Conservation (phyloP, 495 filamentous ascomycete genomes). For the Evernia prunastri region DNA sequence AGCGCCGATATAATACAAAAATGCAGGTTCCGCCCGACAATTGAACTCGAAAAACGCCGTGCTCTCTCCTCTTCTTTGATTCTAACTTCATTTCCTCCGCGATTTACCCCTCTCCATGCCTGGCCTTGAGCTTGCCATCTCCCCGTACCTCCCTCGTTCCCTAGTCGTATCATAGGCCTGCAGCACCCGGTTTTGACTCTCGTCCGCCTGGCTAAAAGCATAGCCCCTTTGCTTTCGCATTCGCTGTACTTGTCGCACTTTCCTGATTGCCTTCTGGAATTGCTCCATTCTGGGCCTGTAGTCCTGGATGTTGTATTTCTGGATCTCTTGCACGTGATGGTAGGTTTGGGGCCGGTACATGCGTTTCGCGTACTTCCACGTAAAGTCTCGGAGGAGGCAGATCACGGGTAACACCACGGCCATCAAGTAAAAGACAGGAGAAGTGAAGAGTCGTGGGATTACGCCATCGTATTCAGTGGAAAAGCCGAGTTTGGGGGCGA, state of each 20-base stretch:
- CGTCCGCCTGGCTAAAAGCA: slow-evolving; percentile 95
- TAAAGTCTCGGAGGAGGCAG: slow-evolving; percentile 84
- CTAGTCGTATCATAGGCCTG: slow-evolving; percentile 96
- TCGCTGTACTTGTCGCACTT: slow-evolving; percentile 95
- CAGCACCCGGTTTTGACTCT: slow-evolving; percentile 85
- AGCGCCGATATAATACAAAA: slow-evolving; percentile 19
- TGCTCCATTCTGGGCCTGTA: slow-evolving; percentile 99
- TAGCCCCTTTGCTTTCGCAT: slow-evolving; percentile 99
- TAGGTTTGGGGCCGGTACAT: slow-evolving; percentile 96
- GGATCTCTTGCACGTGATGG: slow-evolving; percentile 98
- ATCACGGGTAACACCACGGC: slow-evolving; percentile 69
- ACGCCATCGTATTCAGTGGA: slow-evolving; percentile 82
- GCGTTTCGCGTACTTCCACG: slow-evolving; percentile 78
- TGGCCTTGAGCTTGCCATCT: slow-evolving; percentile 75
- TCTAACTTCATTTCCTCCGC: slow-evolving; percentile 20
- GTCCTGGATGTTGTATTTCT: slow-evolving; percentile 99
- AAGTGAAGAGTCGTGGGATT: slow-evolving; percentile 69
- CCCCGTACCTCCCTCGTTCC: slow-evolving; percentile 85
- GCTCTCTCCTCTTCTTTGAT: neutral
- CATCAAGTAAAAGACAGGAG: slow-evolving; percentile 87
- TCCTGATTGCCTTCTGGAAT: slow-evolving; percentile 99
- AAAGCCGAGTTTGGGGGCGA: slow-evolving; percentile 78
- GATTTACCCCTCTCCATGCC: slow-evolving; percentile 27
- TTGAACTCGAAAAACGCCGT: neutral
- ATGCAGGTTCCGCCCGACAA: neutral